Percentiles rank a stretch among this genome's conserved stretches.
Evolutionary conservation across 2,329 filamentous ascomycete species (phyloP).

Genomic region (Xylaria digitata): DNA sequence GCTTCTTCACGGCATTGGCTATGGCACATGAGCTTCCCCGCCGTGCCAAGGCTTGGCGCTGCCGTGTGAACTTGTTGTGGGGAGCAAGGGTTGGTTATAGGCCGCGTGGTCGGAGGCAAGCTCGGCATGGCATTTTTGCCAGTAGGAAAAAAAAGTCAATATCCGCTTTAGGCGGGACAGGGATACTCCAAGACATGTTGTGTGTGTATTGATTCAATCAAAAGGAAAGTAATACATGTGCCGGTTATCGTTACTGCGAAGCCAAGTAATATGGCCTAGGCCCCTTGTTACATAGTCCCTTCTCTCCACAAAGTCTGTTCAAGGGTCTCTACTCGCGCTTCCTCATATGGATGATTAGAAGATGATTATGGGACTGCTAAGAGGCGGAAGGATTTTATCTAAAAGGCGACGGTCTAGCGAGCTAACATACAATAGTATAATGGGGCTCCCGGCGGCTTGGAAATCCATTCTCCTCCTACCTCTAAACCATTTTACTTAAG

Average conservation of each 20-base stretch:
- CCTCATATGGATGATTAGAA: constrained; percentile 27
- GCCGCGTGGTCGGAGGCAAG: constrained; percentile 17
- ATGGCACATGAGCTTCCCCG: constrained; percentile 29
- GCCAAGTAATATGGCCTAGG: constrained; percentile 18
- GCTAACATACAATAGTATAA: constrained; percentile 17
- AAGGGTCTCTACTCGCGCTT: constrained; percentile 3
- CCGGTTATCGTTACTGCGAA: constrained; percentile 35
- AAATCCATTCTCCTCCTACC: background rate
- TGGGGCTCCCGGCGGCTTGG: constrained; percentile 1
- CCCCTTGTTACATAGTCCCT: background rate
- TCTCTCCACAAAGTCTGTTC: constrained; percentile 12
- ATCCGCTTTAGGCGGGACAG: constrained; percentile 44
- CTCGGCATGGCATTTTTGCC: constrained; percentile 39
- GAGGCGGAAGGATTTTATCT: background rate
- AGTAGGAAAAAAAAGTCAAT: constrained; percentile 40
- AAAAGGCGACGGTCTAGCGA: constrained; percentile 1
- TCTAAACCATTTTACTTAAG: constrained; percentile 4
- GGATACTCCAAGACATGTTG: constrained; percentile 33
- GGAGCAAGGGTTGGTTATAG: constrained; percentile 29
- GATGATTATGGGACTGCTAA: constrained; percentile 11
- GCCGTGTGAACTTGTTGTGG: constrained; percentile 35
- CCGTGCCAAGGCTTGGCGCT: constrained; percentile 39
- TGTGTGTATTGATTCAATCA: constrained; percentile 39
- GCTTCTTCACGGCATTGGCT: constrained; percentile 12
- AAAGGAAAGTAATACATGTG: constrained; percentile 39